Conservation (phyloP, 78 protist species). For the Dictyostelium brefeldianum region DNA sequence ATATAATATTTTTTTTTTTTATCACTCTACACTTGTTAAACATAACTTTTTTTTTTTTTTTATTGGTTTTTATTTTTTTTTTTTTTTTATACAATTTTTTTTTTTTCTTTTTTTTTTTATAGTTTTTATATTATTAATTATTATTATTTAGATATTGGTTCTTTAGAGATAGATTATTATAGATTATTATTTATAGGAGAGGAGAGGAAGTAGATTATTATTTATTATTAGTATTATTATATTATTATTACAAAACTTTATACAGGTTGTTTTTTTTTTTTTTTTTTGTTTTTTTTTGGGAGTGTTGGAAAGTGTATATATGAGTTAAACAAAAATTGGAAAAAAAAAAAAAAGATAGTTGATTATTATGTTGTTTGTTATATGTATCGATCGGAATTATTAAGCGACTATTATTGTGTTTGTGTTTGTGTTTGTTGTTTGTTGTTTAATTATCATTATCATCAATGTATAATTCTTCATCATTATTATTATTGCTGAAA, state of each 20-base stretch:
- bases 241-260: not conserved
- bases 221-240: not conserved
- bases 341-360: not conserved
- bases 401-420: not conserved
- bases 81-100: no score
- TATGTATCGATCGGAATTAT: not conserved
- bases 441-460: not conserved
- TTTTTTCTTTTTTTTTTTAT: no score
- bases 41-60: no score
- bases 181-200: no score
- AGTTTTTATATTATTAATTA: no score
- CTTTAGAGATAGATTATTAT: no score
- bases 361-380: not conserved
- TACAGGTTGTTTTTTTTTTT: not conserved
- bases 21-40: no score
- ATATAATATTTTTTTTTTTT: no score
- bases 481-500: not conserved
- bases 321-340: not conserved
- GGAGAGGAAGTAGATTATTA: no score
- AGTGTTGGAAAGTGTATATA: not conserved
- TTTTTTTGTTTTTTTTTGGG: not conserved
- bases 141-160: no score
- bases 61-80: no score
- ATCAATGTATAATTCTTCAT: not conserved
- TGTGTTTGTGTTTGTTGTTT: not conserved